Evolutionary conservation across 805 yeast genomes (phyloP), one percentile per base, ranked within the genome.

Genomic region (Teunomyces pallodes): DNA sequence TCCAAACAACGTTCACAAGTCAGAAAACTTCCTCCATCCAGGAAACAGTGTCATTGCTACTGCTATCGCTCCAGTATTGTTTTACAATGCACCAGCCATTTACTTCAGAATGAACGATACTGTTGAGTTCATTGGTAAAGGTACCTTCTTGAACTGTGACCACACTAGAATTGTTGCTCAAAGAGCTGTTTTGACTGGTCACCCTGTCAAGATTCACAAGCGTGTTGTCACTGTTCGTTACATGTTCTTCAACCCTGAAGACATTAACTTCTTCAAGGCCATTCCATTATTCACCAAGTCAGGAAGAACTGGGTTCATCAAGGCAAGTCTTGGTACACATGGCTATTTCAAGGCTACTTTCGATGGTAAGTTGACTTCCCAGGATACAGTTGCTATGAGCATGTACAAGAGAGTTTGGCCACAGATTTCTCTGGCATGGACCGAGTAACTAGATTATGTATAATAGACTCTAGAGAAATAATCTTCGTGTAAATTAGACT

Each of bases 281-380:
- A 86, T 94, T 56, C 98, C 98, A 38, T 72, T 94, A 51, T 94
- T 90, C 68, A 91, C 98, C 36, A 90, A 88, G 66, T 79, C 84
- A 59, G 99, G 99, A 44, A 83, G 97, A 67, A 78, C 90, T 16
- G 99, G 99, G 47, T 87, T 87, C 67, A 92, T 95, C 65, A 92
- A 89, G 69, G 97, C 92, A 66, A 82, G 91, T 63, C 77, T 94
- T 74, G 99, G 99, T 71, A 94, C 99, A 1, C 99, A 94, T 65
- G 99, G 99, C 54, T 90, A 92, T 74, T 91, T 86, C 81, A 94
- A 94, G 72, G 96, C 97, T 20, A 86, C 87, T 7, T 94, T 94
- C 60, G 97, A 94, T 64, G 92, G 91, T 50, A 88, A 86, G 60
- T 74, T 95, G 59, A 83, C 87, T 45, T 86, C 97, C 0, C 97